Evolutionary conservation across 2,329 filamentous ascomycete genomes (phyloP).

Genomic region (Aspergillus neoniger): DNA sequence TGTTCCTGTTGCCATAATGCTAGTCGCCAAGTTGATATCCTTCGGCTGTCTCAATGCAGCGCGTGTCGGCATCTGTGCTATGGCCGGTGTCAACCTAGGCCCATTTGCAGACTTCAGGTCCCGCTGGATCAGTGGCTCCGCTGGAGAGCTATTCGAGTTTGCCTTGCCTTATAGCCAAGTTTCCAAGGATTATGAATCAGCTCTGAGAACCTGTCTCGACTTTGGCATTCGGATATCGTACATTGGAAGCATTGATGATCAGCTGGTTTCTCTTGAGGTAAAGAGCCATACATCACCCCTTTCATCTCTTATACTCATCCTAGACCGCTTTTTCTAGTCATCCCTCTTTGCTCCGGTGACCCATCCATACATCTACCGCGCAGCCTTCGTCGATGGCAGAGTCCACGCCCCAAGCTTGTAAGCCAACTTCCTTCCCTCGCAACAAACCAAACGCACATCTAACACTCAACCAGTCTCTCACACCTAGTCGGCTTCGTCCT

Average conservation of each 20-base stretch:
- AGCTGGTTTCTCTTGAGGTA: constrained; percentile 89
- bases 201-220: constrained; percentile 71
- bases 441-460: constrained; percentile 5
- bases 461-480: constrained; percentile 60
- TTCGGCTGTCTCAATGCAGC: constrained; percentile 78
- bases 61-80: constrained; percentile 81
- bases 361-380: constrained; percentile 91
- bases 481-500: constrained; percentile 90
- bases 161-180: constrained; percentile 77
- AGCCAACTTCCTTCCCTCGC: constrained; percentile 25
- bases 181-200: constrained; percentile 75
- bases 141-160: constrained; percentile 95
- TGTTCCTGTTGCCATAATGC: constrained; percentile 88
- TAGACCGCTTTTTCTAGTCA: constrained; percentile 52
- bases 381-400: constrained; percentile 93
- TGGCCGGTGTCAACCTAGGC: constrained; percentile 89
- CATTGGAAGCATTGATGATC: constrained; percentile 93
- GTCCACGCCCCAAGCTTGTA: constrained; percentile 89
- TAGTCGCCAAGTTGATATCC: constrained; percentile 88
- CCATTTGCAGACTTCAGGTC: constrained; percentile 92
- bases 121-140: constrained; percentile 82
- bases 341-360: constrained; percentile 81
- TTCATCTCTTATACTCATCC: background rate
- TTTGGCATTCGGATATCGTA: constrained; percentile 84
- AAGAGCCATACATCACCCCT: constrained; percentile 22